Evolutionary conservation across 202 grass and related monocot genomes (phyloP).

Genomic region (Bolboschoenoplectus hybrid): DNA sequence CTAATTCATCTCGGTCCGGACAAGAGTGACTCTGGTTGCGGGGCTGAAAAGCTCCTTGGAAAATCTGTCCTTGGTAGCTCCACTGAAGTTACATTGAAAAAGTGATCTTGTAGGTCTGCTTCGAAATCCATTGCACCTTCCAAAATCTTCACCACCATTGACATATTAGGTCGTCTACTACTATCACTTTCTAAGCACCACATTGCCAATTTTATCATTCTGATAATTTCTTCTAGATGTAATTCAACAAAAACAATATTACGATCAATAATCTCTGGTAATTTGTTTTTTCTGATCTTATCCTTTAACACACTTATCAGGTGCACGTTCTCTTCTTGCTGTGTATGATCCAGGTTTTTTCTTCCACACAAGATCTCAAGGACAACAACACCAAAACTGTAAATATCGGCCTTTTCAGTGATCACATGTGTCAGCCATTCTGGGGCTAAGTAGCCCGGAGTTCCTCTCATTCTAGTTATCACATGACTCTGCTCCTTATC

Average conservation of each 20-base stretch:
- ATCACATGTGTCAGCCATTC: constrained; percentile 54
- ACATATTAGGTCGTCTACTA: constrained; percentile 50
- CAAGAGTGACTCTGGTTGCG: constrained; percentile 36
- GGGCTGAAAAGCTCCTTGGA: constrained; percentile 25
- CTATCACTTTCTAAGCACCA: constrained; percentile 64
- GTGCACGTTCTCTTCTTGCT: constrained; percentile 47
- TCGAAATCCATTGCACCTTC: constrained; percentile 49
- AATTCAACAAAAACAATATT: constrained; percentile 36
- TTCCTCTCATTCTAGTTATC: constrained; percentile 57
- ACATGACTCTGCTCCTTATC: constrained; percentile 52
- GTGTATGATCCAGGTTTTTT: constrained; percentile 52
- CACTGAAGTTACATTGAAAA: constrained; percentile 38
- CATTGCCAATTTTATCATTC: constrained; percentile 48
- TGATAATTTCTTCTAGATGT: constrained; percentile 46
- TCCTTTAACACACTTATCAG: constrained; percentile 50
- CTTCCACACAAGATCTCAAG: constrained; percentile 57
- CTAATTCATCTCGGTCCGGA: constrained; percentile 48
- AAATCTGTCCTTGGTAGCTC: constrained; percentile 9
- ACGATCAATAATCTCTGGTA: constrained; percentile 41
- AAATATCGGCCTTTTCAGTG: constrained; percentile 53
- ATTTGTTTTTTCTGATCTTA: constrained; percentile 40
- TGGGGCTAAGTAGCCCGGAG: constrained; percentile 53
- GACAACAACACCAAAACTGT: constrained; percentile 54
- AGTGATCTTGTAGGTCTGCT: constrained; percentile 48
- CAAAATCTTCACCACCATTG: constrained; percentile 51